Conservation (phyloP, 2,329 filamentous ascomycete species). For the Helotiales sp. region DNA sequence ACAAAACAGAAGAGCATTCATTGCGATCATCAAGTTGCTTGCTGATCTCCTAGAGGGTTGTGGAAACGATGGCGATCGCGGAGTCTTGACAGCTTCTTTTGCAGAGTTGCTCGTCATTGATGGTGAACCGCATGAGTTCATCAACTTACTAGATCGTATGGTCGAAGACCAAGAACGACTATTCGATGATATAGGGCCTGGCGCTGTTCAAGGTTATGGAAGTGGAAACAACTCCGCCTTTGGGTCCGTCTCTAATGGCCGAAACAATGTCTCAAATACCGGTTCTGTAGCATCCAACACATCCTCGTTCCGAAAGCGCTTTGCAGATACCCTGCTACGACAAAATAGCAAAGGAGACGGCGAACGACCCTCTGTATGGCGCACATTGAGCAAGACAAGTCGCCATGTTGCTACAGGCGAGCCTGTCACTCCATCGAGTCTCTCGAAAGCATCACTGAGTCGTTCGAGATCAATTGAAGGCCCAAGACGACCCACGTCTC, state of each 20-base stretch:
- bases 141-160: conserved; percentile 83
- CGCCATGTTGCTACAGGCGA: conserved; percentile 61
- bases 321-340: conserved; percentile 74
- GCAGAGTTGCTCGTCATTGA: conserved; percentile 81
- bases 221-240: conserved; percentile 21
- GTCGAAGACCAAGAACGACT: conserved; percentile 87
- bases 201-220: conserved; percentile 24
- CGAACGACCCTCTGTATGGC: conserved; percentile 75
- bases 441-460: conserved; percentile 66
- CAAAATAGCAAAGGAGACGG: conserved; percentile 79
- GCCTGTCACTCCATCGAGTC: conserved; percentile 47
- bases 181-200: conserved; percentile 64
- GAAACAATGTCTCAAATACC: conserved; percentile 39
- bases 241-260: conserved; percentile 30
- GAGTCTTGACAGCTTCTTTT: conserved; percentile 84
- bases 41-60: conserved; percentile 87
- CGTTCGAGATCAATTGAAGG: conserved; percentile 78
- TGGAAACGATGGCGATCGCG: conserved; percentile 86
- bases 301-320: conserved; percentile 81
- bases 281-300: conserved; percentile 83
- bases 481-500: conserved; percentile 56
- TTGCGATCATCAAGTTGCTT: conserved; percentile 79
- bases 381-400: conserved; percentile 82
- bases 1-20: conserved; percentile 75
- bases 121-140: conserved; percentile 76